Evolutionary conservation across 2,329 filamentous ascomycete species (phyloP).

Genomic region (Diaporthe longicolla): DNA sequence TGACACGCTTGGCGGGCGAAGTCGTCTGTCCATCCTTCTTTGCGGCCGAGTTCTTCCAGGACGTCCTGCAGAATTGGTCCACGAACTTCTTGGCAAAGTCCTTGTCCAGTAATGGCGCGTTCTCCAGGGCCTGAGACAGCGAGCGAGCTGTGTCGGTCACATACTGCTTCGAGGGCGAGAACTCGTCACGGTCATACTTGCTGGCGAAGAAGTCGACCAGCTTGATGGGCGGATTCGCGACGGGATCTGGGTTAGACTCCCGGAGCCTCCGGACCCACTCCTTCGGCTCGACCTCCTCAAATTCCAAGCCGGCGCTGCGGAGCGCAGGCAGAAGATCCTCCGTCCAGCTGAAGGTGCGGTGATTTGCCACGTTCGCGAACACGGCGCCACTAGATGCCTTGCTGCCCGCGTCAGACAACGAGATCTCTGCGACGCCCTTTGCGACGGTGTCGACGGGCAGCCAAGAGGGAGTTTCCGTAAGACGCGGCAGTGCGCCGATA

Average conservation of each 20-base stretch:
- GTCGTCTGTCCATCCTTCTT: slow-evolving; percentile 50
- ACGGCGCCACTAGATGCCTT: slow-evolving; percentile 46
- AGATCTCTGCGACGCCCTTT: slow-evolving; percentile 56
- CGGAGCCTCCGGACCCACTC: slow-evolving; percentile 62
- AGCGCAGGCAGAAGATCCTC: slow-evolving; percentile 65
- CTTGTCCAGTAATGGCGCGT: slow-evolving; percentile 51
- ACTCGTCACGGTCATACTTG: slow-evolving; percentile 64
- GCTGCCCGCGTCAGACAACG: slow-evolving; percentile 45
- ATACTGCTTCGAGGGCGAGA: slow-evolving; percentile 59
- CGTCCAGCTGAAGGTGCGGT: slow-evolving; percentile 63
- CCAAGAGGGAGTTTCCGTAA: slow-evolving; percentile 62
- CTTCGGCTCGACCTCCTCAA: slow-evolving; percentile 58
- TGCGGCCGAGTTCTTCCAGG: slow-evolving; percentile 54
- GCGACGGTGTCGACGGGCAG: slow-evolving; percentile 62
- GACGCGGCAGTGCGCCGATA: slow-evolving; percentile 59
- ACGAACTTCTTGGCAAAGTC: slow-evolving; percentile 56
- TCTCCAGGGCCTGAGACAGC: slow-evolving; percentile 60
- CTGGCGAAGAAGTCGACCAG: slow-evolving; percentile 65
- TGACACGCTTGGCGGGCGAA: slow-evolving; percentile 45
- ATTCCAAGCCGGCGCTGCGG: slow-evolving; percentile 57
- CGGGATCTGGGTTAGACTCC: slow-evolving; percentile 59
- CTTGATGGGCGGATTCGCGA: slow-evolving; percentile 65
- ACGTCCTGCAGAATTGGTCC: slow-evolving; percentile 51
- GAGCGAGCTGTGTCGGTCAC: slow-evolving; percentile 55
- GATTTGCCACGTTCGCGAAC: slow-evolving; percentile 64